Base-by-base conservation (phyloP, 768 basidiomycete genomes). In the Phylloporus arenicola region DNA sequence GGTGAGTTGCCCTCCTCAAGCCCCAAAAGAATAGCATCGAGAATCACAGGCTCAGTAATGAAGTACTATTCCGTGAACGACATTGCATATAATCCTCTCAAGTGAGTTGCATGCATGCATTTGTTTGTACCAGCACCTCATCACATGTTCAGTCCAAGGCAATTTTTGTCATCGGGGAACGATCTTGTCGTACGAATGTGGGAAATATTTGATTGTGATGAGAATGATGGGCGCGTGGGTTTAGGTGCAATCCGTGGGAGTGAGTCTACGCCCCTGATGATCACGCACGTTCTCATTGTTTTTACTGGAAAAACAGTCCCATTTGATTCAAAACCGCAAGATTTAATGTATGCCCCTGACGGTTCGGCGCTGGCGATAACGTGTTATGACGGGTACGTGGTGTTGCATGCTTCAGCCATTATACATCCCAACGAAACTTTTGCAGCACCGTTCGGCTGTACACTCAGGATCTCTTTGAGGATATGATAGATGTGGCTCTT, bases 1-100 rank as follows among this genome's bases (percentile, higher is more conserved):
- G 60, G 64, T 62, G 20, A 55, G 60, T 33, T 16, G 11, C 25
- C 10, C 4, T 31, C 30, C 13, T 41, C 12, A 19, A 29, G 22
- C n/a, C 27, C 25, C 10, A 31, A n/a, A n/a, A 40, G 10, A 17
- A 42, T 19, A 24, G n/a, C 14, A 27, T 12, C 12, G 14, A 46
- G 20, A 16, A 37, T 30, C 38, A 17, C 35, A 61, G 64, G 56
- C 37, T 53, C 49, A 31, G 50, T 52, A 9, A 65, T 47, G 16
- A 81, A 79, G 54, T 70, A 82, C 52, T 83, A 81, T 51, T 69
- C 77, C 1, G 73, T 85, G 0, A 74, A 76, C 43, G 80, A 83
- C 50, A 69, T 82, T 34, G 75, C 75, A 19, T 79, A 82, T 50
- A 75, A 80, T 57, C 79, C 81, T 1, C 57, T 50, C 51, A 70